Percentiles rank a stretch among this genome's conserved stretches.
These are phyloP conservation scores for Pelargonium cotyledonis DNA, from an alignment of 441 rosid species.

Conservation along the genomic window DNA sequence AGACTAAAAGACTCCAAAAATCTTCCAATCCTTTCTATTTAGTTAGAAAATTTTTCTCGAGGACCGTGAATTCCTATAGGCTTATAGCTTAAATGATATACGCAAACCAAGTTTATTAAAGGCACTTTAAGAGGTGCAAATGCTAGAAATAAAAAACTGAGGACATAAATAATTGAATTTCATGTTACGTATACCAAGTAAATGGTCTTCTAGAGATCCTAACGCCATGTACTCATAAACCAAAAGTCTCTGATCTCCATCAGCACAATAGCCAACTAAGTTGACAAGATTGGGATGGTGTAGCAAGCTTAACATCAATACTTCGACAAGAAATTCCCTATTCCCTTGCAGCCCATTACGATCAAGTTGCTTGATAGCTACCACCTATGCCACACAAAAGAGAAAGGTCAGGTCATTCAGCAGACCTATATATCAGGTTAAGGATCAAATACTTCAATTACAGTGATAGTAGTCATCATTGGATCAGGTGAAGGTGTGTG, in stretches of 20 bases:
- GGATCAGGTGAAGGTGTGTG: too few species aligned
- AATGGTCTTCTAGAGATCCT: conserved; percentile 79
- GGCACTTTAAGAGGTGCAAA: too few species aligned
- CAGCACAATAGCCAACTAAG: conserved; percentile 77
- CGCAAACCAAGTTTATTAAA: too few species aligned
- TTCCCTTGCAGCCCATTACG: conserved; percentile 84
- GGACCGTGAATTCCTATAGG: not conserved
- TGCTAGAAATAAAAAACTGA: too few species aligned
- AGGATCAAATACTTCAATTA: not conserved
- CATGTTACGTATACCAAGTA: conserved; percentile 42
- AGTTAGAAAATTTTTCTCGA: not conserved
- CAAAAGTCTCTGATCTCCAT: conserved; percentile 84
- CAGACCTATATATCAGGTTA: not conserved
- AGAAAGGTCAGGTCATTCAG: not conserved
- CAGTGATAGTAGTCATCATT: not conserved
- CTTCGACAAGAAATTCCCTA: conserved; percentile 77
- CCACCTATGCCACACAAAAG: conserved; percentile 27
- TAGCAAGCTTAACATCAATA: conserved; percentile 68
- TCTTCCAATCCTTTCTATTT: not conserved
- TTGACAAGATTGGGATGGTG: conserved; percentile 81
- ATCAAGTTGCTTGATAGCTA: conserved; percentile 86
- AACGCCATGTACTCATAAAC: conserved; percentile 84
- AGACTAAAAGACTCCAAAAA: not conserved
- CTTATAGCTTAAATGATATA: not conserved
- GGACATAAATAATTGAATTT: not conserved